Evolutionary conservation across 2,329 filamentous ascomycete genomes (phyloP).

Genomic region (Chaetomium strumarium): DNA sequence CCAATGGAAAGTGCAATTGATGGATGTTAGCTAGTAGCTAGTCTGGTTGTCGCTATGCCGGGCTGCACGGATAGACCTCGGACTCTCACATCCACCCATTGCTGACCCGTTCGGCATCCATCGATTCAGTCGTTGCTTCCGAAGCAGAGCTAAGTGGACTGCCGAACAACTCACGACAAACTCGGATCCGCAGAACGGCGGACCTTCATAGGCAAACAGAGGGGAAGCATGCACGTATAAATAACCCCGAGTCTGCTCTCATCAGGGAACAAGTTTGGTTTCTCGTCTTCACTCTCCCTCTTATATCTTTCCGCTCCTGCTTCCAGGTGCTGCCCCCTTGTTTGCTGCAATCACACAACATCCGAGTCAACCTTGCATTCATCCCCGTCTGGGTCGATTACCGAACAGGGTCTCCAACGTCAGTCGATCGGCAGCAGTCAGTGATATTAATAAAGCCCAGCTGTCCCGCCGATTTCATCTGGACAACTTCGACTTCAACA

Average conservation of each 20-base stretch:
- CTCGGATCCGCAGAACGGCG: not conserved
- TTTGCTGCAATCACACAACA: not conserved
- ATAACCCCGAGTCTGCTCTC: constrained; percentile 5
- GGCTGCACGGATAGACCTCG: constrained; percentile 6
- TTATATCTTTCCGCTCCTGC: no score
- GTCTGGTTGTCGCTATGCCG: not conserved
- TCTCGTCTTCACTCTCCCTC: constrained; percentile 1
- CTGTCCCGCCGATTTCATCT: not conserved
- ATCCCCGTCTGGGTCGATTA: not conserved
- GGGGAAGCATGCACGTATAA: constrained; percentile 9
- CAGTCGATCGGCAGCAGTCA: not conserved
- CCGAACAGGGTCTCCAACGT: not conserved
- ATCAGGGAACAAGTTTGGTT: not conserved
- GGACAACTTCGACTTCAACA: not conserved
- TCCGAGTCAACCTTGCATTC: not conserved
- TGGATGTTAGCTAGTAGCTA: no score
- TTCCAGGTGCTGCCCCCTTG: not conserved
- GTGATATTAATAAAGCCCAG: not conserved
- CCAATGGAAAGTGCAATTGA: not conserved
- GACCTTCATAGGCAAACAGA: not conserved
- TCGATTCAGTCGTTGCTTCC: not conserved
- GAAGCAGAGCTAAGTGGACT: not conserved
- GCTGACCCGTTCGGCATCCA: not conserved
- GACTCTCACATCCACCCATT: not conserved
- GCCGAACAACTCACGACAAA: not conserved